Base-by-base conservation (phyloP, 139 green algal species). In the Tetratostichococcus sp. region DNA sequence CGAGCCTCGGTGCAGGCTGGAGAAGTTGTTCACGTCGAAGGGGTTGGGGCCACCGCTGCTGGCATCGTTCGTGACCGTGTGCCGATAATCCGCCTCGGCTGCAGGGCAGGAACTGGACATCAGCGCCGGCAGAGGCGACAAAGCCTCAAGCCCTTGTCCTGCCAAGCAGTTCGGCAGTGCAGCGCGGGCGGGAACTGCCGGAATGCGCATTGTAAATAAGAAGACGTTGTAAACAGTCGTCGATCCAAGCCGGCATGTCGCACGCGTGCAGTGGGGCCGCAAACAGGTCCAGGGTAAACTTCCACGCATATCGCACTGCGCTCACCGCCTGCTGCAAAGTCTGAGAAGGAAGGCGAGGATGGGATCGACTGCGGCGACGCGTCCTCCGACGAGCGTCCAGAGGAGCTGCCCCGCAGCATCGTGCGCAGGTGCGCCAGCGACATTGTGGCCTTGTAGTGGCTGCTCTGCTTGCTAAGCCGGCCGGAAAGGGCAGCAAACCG, bases 291-390 rank as follows among this genome's bases (percentile, higher is more conserved):
- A 50, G 6, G 39, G 11, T 50, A 11, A 50, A 21, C 39, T 6
- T 11, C 6, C 8, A 50, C 11, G 39, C 39, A 50, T 11, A 50
- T n/a, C n/a, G 39, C 39, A 21, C 8, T 11, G 39, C 39, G 8
- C 8, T 50, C 8, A 11, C 39, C 8, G 39, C 39, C 11, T 50
- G 11, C 39, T 11, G 39, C 8, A 25, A 75, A 75, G 28, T 75
- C 70, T 43, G 30, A 50, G n/a, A 75, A 67, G 28, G 30, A 50
- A 1, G 70, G 70, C 4, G 42, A 67, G 3, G 43, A 68, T 28
- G 70, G 70, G 26, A 75, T 75, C 1, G 69, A 65, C 35, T 67
- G 67, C 8, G 28, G 62, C 4, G 43, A 50, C n/a, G 22, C n/a
- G 65, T 67, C 70, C 50, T 62, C 50, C 50, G 30, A 50, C 39